Base-by-base conservation (phyloP, 108 stramenopile species). In the Cyclostephanos invisitatus region DNA sequence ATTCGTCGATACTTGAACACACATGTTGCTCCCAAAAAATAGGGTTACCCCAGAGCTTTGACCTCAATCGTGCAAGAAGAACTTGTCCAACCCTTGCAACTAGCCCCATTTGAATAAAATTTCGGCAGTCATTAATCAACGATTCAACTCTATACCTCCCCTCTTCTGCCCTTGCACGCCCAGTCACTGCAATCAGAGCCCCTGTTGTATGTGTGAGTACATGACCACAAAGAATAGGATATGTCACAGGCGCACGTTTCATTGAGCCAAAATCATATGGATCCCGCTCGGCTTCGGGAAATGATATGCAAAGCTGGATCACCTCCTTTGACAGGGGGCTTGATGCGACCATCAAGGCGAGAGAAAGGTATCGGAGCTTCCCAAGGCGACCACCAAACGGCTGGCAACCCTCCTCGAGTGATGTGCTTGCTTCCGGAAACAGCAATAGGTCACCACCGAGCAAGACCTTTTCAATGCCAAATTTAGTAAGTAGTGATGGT, bases 331-430 rank as follows among this genome's bases (percentile, higher is more conserved):
- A 84, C 17, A 94, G 84, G 20, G 93, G 85, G 28, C 93, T 89
- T 27, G 89, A 69, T 14, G 91, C 89, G 6, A 81, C 85, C 88
- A 92, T 91, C 14, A 91, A 73, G 5, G 93, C 86, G 24, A 94
- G 75, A 9, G 80, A 89, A 28, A 94, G 62, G 63, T 91, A 89
- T 35, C 93, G 71, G 27, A 91, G 77, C 64, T 83, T 88, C 2
- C 93, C 93, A 21, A 94, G 32, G 50, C 91, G 68, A 14, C 93
- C 93, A 60, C 83, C 74, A 64, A 94, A 94, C 9, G 89, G 91
- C 47, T 94, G 93, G 5, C 62, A 72, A 4, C 93, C 89, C n/a
- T 80, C 86, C 47, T 92, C 91, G 20, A 75, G 67, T 10, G 64
- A 67, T 10, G 86, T 17, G 10, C 61, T 64, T 38, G 92, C 83